Evolutionary conservation across 169 alveolate genomes (phyloP).

Genomic region (Plasmodium blacklocki): DNA sequence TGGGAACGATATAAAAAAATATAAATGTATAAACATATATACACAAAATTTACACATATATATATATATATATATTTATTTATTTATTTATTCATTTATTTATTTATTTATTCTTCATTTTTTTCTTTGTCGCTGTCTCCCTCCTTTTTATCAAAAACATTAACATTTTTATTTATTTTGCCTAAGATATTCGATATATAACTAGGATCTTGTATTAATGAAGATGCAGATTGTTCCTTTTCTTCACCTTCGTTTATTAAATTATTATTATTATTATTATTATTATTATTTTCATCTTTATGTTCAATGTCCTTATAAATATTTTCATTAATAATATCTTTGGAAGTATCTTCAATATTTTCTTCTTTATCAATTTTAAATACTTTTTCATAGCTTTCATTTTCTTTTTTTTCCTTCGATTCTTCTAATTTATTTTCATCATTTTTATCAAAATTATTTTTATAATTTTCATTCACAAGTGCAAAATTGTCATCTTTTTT

Average conservation of each 20-base stretch:
- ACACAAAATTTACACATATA: no score
- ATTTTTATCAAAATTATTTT: constrained; percentile 38
- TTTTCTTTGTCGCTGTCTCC: neutral
- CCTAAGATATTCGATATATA: constrained; percentile 40
- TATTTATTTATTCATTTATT: neutral
- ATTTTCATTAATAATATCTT: constrained; percentile 17
- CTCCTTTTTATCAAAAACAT: neutral
- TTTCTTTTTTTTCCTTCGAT: constrained; percentile 48
- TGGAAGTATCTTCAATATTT: constrained; percentile 2
- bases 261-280: no score
- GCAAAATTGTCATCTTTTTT: constrained; percentile 35
- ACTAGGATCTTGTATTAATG: constrained; percentile 40
- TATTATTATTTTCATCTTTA: constrained; percentile 1
- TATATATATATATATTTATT: no score
- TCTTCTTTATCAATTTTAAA: constrained; percentile 61
- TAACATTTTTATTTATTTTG: neutral
- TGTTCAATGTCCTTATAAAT: neutral
- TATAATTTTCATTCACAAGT: constrained; percentile 44
- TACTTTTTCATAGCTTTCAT: constrained; percentile 68
- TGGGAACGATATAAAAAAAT: no score
- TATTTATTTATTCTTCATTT: neutral
- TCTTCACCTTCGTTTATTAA: neutral
- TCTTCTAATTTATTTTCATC: constrained; percentile 7
- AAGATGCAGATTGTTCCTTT: neutral
- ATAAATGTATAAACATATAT: no score